Conservation (phyloP, 2,329 filamentous ascomycete genomes). For the Aspergillus ibericus region DNA sequence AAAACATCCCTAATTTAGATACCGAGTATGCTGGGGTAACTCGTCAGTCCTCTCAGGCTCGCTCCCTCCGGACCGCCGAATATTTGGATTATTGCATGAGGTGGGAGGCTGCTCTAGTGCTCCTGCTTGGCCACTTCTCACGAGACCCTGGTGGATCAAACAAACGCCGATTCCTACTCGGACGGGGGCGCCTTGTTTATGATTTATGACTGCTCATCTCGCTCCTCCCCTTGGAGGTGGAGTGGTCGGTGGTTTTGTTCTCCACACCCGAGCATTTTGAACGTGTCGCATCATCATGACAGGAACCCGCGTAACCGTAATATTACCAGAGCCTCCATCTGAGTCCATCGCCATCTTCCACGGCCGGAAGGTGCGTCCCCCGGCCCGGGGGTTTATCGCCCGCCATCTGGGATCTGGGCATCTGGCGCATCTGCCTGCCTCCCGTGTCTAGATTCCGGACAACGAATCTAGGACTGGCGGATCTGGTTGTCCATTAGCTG, state of each 20-base stretch:
- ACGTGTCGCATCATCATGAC: conserved; percentile 16
- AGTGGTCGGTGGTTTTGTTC: conserved; percentile 14
- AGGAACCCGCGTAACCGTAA: conserved; percentile 4
- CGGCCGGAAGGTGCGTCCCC: no score
- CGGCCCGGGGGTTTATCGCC: no score
- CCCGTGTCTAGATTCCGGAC: neutral
- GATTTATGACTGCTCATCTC: conserved; percentile 19
- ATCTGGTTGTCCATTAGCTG: neutral
- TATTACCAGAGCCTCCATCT: conserved; percentile 3
- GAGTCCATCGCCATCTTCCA: no score
- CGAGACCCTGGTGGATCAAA: conserved; percentile 18
- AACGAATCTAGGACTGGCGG: neutral
- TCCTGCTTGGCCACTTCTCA: conserved; percentile 7
- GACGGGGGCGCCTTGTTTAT: conserved; percentile 14
- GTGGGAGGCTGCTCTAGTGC: neutral
- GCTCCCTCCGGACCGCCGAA: neutral
- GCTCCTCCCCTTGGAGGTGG: conserved; percentile 8
- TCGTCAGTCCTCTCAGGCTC: neutral
- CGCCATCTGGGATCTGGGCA: no score
- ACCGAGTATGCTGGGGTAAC: conserved; percentile 1
- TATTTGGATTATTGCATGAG: neutral
- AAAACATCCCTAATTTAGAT: neutral
- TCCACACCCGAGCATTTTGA: conserved; percentile 11
- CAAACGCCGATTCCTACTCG: conserved; percentile 14
- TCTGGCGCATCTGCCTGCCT: neutral